phyloP scores from a whole-genome alignment of 1,139 yeast genomes.

The Suhomyces coccinellae region DNA sequence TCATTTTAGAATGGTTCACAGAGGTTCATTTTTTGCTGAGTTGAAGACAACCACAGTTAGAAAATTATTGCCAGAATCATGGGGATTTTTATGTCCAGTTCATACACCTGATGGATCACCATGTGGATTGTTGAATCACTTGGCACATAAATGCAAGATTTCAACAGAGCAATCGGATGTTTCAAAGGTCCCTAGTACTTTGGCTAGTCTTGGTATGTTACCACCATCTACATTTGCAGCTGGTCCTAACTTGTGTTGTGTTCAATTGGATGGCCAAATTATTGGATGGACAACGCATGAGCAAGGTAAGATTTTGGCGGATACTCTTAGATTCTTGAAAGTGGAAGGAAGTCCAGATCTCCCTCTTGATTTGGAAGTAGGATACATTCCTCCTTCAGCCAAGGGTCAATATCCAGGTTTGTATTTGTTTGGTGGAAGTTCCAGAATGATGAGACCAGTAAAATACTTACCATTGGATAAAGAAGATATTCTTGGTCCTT shows the following conservation, averaged over 20 bases:
- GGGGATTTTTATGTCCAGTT: constrained; percentile 99
- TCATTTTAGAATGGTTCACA: constrained; percentile 98
- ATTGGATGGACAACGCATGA: constrained; percentile 94
- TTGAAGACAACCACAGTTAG: constrained; percentile 96
- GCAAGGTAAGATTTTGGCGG: constrained; percentile 84
- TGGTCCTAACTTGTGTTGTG: constrained; percentile 85
- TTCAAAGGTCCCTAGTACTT: constrained; percentile 62
- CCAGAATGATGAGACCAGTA: constrained; percentile 96
- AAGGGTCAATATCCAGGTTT: constrained; percentile 98
- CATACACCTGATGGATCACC: constrained; percentile 99
- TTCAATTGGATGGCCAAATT: constrained; percentile 89
- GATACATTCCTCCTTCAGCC: constrained; percentile 90
- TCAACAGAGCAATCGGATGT: constrained; percentile 78
- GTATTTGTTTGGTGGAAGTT: constrained; percentile 83
- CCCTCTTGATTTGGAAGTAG: constrained; percentile 87
- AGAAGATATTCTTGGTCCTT: constrained; percentile 90
- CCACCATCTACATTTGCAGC: constrained; percentile 80
- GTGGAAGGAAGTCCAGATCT: constrained; percentile 75
- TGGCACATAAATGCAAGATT: constrained; percentile 90
- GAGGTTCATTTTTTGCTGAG: constrained; percentile 99
- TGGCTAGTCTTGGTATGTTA: constrained; percentile 77
- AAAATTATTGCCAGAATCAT: constrained; percentile 92
- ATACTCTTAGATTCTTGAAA: constrained; percentile 90
- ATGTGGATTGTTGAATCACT: constrained; percentile 95
- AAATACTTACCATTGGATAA: constrained; percentile 83